A percentile compares a stretch with the other conserved stretches of the same genome.
These are phyloP conservation scores for Syncephalastrum monosporum DNA, from an alignment of 371 early-diverging fungal genomes.

Conservation along the genomic window DNA sequence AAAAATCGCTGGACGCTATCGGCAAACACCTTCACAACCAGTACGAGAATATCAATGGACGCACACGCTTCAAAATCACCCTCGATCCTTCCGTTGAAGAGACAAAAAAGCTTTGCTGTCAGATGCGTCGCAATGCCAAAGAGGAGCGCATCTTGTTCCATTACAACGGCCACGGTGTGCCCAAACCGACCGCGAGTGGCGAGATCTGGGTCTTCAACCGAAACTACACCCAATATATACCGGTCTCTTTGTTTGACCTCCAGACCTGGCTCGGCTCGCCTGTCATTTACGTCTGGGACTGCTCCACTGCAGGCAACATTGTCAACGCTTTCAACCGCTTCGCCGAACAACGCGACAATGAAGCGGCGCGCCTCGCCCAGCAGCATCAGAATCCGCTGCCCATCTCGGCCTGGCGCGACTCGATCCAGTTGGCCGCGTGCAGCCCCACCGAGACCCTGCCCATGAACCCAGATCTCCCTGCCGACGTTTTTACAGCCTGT, in stretches of 20 bases:
- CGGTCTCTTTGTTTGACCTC: constrained; percentile 87
- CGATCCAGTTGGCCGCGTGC: constrained; percentile 95
- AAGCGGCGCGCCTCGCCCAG: constrained; percentile 43
- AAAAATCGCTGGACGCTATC: constrained; percentile 84
- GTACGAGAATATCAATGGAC: constrained; percentile 88
- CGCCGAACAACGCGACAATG: constrained; percentile 82
- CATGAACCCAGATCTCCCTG: constrained; percentile 92
- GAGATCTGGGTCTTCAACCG: constrained; percentile 99
- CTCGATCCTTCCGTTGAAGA: constrained; percentile 93
- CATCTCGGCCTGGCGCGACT: constrained; percentile 70
- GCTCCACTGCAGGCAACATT: constrained; percentile 91
- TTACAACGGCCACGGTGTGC: constrained; percentile 98
- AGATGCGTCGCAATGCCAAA: constrained; percentile 82
- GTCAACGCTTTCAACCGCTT: constrained; percentile 86
- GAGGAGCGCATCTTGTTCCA: constrained; percentile 95
- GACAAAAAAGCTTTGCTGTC: constrained; percentile 83
- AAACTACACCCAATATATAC: constrained; percentile 97
- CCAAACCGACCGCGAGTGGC: constrained; percentile 91
- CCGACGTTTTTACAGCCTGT: constrained; percentile 95
- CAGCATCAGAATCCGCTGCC: constrained; percentile 33
- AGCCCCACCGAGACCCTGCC: constrained; percentile 84
- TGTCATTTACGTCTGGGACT: constrained; percentile 95
- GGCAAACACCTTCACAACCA: constrained; percentile 89
- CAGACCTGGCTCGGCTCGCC: constrained; percentile 96
- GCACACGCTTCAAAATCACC: constrained; percentile 83